These are phyloP conservation scores for Pyrenula aspistea DNA, from an alignment of 495 filamentous ascomycete species.

Conservation along the genomic window DNA sequence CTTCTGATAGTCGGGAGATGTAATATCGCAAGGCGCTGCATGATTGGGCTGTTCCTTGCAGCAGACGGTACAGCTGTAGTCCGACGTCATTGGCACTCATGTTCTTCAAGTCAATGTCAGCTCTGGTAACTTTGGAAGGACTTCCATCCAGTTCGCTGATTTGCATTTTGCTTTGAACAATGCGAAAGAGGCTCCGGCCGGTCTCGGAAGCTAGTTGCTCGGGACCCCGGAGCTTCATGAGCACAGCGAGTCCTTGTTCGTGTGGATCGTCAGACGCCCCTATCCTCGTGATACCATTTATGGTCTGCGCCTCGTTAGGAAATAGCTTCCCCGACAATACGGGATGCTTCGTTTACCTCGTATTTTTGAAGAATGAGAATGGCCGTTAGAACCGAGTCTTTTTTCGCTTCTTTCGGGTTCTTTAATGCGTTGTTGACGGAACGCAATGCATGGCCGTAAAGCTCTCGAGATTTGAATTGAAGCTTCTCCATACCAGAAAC, in stretches of 20 bases:
- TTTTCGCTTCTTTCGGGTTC: background rate
- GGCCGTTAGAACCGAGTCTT: background rate
- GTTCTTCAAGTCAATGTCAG: background rate
- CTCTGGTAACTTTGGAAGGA: background rate
- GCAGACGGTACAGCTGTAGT: background rate
- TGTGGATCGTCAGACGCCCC: background rate
- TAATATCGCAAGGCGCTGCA: background rate
- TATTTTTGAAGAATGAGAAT: background rate
- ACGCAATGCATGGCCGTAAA: background rate
- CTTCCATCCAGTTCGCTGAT: background rate
- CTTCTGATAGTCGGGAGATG: background rate
- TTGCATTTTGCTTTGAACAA: background rate
- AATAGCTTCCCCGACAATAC: background rate
- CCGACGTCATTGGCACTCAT: background rate
- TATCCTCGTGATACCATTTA: background rate
- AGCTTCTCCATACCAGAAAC: background rate
- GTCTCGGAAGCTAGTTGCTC: background rate
- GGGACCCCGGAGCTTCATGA: background rate
- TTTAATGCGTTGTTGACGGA: background rate
- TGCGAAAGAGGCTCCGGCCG: background rate
- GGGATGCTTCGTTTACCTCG: background rate
- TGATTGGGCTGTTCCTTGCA: background rate
- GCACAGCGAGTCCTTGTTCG: background rate
- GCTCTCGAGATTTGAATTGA: background rate
- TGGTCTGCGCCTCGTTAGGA: background rate